These are phyloP conservation scores for Aureobasidium sp. DNA, from an alignment of 2,329 filamentous ascomycete genomes.

Conservation along the genomic window DNA sequence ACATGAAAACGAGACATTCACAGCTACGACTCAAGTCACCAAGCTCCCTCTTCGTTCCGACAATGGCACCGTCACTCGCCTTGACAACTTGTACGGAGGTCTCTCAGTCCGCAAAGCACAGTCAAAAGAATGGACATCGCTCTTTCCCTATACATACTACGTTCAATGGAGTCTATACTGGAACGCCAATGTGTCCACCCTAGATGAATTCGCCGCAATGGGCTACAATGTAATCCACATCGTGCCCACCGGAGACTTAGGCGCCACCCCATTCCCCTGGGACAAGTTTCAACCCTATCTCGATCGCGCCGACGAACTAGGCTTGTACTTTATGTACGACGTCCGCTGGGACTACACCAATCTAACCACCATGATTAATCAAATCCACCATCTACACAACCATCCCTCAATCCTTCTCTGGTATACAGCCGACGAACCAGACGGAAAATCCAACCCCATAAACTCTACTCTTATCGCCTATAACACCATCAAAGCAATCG, in stretches of 20 bases:
- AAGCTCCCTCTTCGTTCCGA: constrained; percentile 35
- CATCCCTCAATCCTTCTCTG: constrained; percentile 37
- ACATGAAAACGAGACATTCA: constrained; percentile 30
- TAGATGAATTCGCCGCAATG: constrained; percentile 31
- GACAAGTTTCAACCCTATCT: constrained; percentile 35
- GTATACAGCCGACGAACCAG: constrained; percentile 48
- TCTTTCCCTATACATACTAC: constrained; percentile 43
- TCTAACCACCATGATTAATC: constrained; percentile 29
- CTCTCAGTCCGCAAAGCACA: constrained; percentile 34
- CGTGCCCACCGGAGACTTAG: constrained; percentile 22
- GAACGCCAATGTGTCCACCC: constrained; percentile 28
- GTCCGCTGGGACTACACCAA: constrained; percentile 36
- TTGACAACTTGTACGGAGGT: constrained; percentile 41
- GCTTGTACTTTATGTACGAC: constrained; percentile 43
- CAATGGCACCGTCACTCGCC: constrained; percentile 36
- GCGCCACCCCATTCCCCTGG: constrained; percentile 33
- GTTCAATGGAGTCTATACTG: constrained; percentile 30
- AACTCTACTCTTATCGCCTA: constrained; percentile 38
- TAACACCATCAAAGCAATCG: constrained; percentile 41
- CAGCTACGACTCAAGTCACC: constrained; percentile 30
- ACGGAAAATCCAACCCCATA: constrained; percentile 50
- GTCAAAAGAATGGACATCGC: constrained; percentile 26
- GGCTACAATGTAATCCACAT: constrained; percentile 44
- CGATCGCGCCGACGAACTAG: constrained; percentile 36
- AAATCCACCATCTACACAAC: constrained; percentile 27